Conservation (phyloP, 78 protist genomes). For the Diacronema lutheri region DNA sequence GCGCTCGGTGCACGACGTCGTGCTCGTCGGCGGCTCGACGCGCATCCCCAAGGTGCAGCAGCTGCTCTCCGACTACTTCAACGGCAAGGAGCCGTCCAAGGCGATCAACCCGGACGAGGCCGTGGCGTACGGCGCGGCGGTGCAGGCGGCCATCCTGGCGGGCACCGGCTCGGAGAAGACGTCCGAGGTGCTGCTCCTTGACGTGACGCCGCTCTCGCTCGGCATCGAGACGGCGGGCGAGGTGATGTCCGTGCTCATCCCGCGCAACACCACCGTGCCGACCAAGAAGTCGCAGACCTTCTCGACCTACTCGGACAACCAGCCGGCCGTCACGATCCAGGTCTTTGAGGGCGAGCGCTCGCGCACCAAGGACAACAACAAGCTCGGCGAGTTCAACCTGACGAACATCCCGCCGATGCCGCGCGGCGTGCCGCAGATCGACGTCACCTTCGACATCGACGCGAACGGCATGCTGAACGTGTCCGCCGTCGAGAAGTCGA, state of each 20-base stretch:
- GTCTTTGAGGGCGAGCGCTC: slow-evolving; percentile 96
- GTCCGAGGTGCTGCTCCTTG: slow-evolving; percentile 81
- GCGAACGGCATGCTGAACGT: slow-evolving; percentile 94
- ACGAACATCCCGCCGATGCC: slow-evolving; percentile 95
- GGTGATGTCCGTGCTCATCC: slow-evolving; percentile 94
- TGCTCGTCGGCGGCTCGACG: slow-evolving; percentile 97
- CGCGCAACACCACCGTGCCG: slow-evolving; percentile 98
- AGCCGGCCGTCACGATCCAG: slow-evolving; percentile 89
- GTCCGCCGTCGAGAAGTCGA: slow-evolving; percentile 85
- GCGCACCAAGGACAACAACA: slow-evolving; percentile 89
- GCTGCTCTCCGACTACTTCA: slow-evolving; percentile 90
- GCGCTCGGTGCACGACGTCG: slow-evolving; percentile 80
- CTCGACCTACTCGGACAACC: slow-evolving; percentile 95
- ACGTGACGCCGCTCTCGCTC: no score
- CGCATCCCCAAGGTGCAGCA: slow-evolving; percentile 97
- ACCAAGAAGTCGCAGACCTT: slow-evolving; percentile 91
- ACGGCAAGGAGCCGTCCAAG: slow-evolving; percentile 90
- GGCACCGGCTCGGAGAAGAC: slow-evolving; percentile 53
- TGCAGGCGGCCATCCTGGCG: slow-evolving; percentile 95
- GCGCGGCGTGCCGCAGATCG: slow-evolving; percentile 94
- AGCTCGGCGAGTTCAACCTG: slow-evolving; percentile 91
- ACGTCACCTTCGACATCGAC: no score
- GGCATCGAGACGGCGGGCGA: slow-evolving; percentile 99
- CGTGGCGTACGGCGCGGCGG: slow-evolving; percentile 99
- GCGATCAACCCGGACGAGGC: slow-evolving; percentile 98